Evolutionary conservation across 192 early-diverging fungal species (phyloP), one percentile per base, ranked within the genome.

Genomic region (Coemansia reversa): DNA sequence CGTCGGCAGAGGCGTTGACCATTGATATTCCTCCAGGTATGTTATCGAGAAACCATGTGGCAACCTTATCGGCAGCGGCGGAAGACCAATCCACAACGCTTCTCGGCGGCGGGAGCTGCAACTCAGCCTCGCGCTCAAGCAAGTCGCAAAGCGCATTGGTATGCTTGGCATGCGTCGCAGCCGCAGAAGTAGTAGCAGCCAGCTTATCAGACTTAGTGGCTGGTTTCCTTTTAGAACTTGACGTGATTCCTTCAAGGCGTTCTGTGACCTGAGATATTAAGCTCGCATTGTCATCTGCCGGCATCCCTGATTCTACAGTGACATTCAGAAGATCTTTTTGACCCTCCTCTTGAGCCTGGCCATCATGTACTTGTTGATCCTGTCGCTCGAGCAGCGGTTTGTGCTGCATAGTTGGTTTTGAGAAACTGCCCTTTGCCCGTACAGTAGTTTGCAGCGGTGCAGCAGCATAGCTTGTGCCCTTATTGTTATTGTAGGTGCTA

Each of bases 1-100:
- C 58, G 8, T 54, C 66, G 11, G 60, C 51, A 8, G 70, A 61
- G 23, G 70, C 69, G 20, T 58, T 81, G 47, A 81, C 55, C 27
- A 75, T 62, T 14, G 79, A 70, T 27, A 81, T 67, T 24, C 71
- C 67, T 11, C 79, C 79, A 1, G 79, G 79, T 45, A 81, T 81
- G 61, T 75, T 81, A 55, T 81, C 79, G 56, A 81, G 62, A 23
- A 81, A 81, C 79, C 79, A 81, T 1, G 79, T 81, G 22, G 79
- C 79, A 18, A 81, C 67, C 33, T 81, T 75, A 55, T 81, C 79
- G 0, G 70, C 73, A 7, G 61, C 67, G 33, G 73, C 61, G 0
- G 69, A n/a, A 18, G 69, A 60, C 79, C 79, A 81, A 49, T 81
- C 79, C 22, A 81, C 73, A 22, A 81, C 63, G 32, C 59, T 71